These are phyloP conservation scores for Arthrobotrys entomopaga DNA, from an alignment of 2,329 filamentous ascomycete genomes.

Conservation along the genomic window DNA sequence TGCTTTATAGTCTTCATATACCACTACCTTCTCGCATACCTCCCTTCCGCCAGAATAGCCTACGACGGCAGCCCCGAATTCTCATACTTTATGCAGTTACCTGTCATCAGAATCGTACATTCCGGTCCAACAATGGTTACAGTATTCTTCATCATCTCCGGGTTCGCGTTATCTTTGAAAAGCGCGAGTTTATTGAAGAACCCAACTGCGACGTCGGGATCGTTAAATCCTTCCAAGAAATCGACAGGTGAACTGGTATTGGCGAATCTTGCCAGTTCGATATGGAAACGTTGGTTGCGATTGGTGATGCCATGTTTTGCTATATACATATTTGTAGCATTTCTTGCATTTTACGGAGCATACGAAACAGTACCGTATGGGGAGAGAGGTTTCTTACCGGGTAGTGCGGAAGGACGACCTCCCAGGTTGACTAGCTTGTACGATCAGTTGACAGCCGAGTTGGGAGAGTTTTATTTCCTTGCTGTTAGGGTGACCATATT, in stretches of 20 bases:
- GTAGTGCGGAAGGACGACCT: neutral
- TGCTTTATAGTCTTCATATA: slow-evolving; percentile 44
- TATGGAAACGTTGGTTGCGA: neutral
- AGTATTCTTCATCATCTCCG: slow-evolving; percentile 43
- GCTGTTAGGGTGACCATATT: slow-evolving; percentile 1
- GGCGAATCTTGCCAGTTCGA: neutral
- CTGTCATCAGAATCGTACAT: slow-evolving; percentile 31
- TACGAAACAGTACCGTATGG: slow-evolving; percentile 9
- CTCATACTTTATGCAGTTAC: slow-evolving; percentile 19
- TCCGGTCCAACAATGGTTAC: slow-evolving; percentile 34
- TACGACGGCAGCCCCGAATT: slow-evolving; percentile 11
- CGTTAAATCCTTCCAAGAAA: too few species aligned
- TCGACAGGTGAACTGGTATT: neutral
- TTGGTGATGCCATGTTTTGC: neutral
- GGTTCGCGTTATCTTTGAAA: slow-evolving; percentile 38
- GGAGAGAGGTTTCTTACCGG: neutral
- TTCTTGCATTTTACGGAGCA: neutral
- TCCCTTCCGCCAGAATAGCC: slow-evolving; percentile 5
- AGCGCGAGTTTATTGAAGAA: slow-evolving; percentile 13
- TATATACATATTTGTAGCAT: neutral
- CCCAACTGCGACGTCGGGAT: neutral
- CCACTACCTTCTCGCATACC: slow-evolving; percentile 30
- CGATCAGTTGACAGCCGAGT: neutral
- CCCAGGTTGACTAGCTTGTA: neutral
- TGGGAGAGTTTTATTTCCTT: neutral